Conservation (phyloP, 2,329 filamentous ascomycete species). For the Botrytis squamosa region DNA sequence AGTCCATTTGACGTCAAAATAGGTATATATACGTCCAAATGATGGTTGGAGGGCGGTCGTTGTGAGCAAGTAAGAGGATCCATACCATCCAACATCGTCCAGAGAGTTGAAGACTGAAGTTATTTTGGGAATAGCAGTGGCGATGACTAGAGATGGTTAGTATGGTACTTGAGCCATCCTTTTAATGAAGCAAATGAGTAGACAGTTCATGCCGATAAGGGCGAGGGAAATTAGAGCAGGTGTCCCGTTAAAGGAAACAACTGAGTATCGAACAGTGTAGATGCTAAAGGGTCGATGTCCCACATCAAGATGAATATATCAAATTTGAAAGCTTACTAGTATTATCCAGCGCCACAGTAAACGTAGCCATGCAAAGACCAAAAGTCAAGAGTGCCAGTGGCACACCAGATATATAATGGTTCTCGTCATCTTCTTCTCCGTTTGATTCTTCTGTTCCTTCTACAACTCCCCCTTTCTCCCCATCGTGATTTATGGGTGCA, state of each 20-base stretch:
- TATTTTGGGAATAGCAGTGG: slow-evolving; percentile 46
- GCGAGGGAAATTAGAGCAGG: background rate
- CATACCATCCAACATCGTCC: slow-evolving; percentile 44
- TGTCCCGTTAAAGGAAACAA: background rate
- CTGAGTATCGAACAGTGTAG: background rate
- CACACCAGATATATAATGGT: slow-evolving; percentile 34
- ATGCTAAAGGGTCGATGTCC: background rate
- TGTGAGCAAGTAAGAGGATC: slow-evolving; percentile 42
- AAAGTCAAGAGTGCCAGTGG: slow-evolving; percentile 45
- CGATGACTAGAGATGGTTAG: slow-evolving; percentile 24
- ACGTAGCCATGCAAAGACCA: slow-evolving; percentile 47
- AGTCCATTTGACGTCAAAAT: slow-evolving; percentile 40
- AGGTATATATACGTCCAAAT: slow-evolving; percentile 40
- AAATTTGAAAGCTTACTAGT: slow-evolving; percentile 34
- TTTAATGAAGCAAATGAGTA: background rate
- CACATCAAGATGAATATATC: background rate
- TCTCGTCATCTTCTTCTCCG: slow-evolving; percentile 29
- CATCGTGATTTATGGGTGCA: background rate
- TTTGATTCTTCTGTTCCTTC: slow-evolving; percentile 13
- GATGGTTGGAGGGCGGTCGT: slow-evolving; percentile 40
- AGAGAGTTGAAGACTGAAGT: slow-evolving; percentile 43
- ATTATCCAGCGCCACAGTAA: slow-evolving; percentile 37
- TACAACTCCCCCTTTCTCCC: background rate
- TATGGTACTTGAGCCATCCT: background rate
- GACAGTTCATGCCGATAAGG: background rate